Conservation (phyloP, 495 filamentous ascomycete genomes). For the Penicillium antarcticum region DNA sequence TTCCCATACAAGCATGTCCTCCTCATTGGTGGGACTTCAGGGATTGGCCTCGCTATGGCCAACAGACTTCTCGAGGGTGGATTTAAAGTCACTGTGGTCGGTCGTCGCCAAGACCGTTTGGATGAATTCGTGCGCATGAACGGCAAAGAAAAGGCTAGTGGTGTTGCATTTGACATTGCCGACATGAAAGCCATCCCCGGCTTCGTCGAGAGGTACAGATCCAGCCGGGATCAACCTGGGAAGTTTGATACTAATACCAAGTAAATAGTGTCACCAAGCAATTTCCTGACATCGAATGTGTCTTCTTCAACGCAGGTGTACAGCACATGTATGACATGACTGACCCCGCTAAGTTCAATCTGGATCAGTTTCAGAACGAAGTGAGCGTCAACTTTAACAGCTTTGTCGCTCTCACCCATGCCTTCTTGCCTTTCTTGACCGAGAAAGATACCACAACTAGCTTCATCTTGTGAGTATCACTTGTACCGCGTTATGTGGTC, state of each 20-base stretch:
- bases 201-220: constrained; percentile 48
- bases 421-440: constrained; percentile 59
- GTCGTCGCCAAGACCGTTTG: constrained; percentile 61
- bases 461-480: constrained; percentile 28
- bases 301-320: constrained; percentile 39
- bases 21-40: constrained; percentile 64
- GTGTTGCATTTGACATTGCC: constrained; percentile 59
- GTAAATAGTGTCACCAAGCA: constrained; percentile 44
- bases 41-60: constrained; percentile 64
- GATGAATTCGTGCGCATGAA: constrained; percentile 60
- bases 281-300: constrained; percentile 48
- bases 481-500: too few species aligned
- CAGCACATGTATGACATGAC: constrained; percentile 52
- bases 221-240: too few species aligned
- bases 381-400: constrained; percentile 63
- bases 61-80: constrained; percentile 59
- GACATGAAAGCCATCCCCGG: constrained; percentile 51
- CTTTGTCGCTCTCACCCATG: constrained; percentile 53
- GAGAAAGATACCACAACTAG: constrained; percentile 31
- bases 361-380: constrained; percentile 48
- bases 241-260: neutral
- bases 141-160: constrained; percentile 49
- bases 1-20: constrained; percentile 63
- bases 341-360: constrained; percentile 50
- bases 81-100: constrained; percentile 59